A percentile compares a stretch with the other conserved stretches of the same genome.
These are phyloP conservation scores for Wickerhamomyces hampshirensis DNA, from an alignment of 805 yeast genomes.

Conservation along the genomic window DNA sequence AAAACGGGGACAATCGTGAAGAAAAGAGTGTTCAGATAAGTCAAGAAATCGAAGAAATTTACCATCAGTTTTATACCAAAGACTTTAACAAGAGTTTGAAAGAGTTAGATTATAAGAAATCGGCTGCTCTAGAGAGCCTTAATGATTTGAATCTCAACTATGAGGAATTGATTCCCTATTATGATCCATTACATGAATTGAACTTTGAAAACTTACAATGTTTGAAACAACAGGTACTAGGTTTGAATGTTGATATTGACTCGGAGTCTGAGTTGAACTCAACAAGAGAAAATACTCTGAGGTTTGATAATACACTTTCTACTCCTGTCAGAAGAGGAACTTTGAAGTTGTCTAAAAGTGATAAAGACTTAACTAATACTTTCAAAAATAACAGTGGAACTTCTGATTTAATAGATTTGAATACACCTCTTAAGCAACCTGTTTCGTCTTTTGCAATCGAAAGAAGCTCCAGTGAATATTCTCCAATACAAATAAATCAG, in stretches of 20 bases:
- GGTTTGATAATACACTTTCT: no score
- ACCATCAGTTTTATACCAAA: constrained; percentile 3
- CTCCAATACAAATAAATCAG: not conserved
- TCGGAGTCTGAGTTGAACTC: no score
- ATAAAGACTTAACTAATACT: no score
- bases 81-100: constrained; percentile 5
- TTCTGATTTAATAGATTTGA: no score
- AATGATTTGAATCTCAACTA: no score
- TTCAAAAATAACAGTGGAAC: no score
- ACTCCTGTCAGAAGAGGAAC: not conserved
- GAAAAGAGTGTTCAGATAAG: not conserved
- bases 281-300: no score
- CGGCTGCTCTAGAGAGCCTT: no score
- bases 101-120: constrained; percentile 1
- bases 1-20: not conserved
- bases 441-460: not conserved
- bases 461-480: not conserved
- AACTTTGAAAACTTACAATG: constrained; percentile 1
- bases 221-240: constrained; percentile 4
- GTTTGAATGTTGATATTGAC: no score
- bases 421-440: no score
- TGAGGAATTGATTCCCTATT: constrained; percentile 4
- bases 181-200: constrained; percentile 10
- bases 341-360: not conserved
- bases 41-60: not conserved